phyloP scores from a whole-genome alignment of 2,329 filamentous ascomycete species.

The Lizonia empirigonia region DNA sequence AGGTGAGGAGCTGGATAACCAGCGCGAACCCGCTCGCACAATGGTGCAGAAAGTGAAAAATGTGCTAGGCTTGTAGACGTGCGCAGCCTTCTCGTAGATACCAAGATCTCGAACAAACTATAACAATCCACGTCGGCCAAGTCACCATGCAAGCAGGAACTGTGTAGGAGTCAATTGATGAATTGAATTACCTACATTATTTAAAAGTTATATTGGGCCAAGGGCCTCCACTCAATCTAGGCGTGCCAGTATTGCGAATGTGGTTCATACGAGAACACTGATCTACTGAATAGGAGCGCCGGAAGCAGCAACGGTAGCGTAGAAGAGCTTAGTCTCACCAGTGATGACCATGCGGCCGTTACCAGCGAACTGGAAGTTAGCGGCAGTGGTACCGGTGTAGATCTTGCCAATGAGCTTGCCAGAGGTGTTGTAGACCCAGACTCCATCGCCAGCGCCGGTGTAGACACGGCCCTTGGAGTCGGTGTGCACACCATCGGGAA shows the following conservation, averaged over 20 bases:
- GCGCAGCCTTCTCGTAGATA: too few species aligned
- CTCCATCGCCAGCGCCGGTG: slow-evolving; percentile 55
- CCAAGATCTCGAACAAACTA: too few species aligned
- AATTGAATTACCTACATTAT: too few species aligned
- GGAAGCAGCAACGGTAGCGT: slow-evolving; percentile 27
- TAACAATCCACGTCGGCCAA: too few species aligned
- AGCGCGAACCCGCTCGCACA: neutral
- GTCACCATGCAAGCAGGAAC: too few species aligned
- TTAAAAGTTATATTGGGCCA: too few species aligned
- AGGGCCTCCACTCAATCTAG: too few species aligned
- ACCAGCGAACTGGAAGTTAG: slow-evolving; percentile 34
- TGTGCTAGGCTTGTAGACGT: neutral
- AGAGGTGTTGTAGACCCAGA: slow-evolving; percentile 57
- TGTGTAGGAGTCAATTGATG: too few species aligned
- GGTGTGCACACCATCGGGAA: slow-evolving; percentile 32
- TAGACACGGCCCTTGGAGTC: slow-evolving; percentile 60
- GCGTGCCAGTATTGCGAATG: too few species aligned
- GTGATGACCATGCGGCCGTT: slow-evolving; percentile 33
- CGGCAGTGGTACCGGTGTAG: slow-evolving; percentile 28
- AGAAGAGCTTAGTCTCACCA: slow-evolving; percentile 34
- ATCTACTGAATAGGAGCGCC: slow-evolving; percentile 17
- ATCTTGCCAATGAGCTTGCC: slow-evolving; percentile 53
- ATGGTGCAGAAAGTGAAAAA: neutral
- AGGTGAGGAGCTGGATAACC: neutral
- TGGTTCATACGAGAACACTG: too few species aligned